Conservation (phyloP, 2,329 filamentous ascomycete genomes). For the Pseudogymnoascus sp. region DNA sequence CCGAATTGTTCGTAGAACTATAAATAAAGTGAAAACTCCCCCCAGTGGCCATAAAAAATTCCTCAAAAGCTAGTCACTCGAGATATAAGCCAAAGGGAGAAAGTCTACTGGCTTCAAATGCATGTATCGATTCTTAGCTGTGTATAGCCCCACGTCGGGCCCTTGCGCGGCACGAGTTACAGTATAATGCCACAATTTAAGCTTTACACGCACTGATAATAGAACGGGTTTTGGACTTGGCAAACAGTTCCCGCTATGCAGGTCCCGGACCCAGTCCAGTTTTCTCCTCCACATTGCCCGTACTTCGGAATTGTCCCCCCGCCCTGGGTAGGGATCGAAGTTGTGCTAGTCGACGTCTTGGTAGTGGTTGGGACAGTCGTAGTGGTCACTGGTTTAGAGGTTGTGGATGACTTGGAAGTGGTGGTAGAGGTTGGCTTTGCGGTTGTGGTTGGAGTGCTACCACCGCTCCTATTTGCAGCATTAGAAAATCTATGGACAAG, state of each 20-base stretch:
- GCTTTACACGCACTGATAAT: slow-evolving; percentile 8
- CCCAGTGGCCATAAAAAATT: neutral
- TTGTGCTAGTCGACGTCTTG: slow-evolving; percentile 5
- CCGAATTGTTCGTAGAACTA: neutral
- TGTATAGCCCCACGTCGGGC: neutral
- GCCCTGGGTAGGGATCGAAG: neutral
- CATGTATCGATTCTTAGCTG: neutral
- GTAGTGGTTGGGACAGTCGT: slow-evolving; percentile 5
- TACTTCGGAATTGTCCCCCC: slow-evolving; percentile 11
- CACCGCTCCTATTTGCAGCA: slow-evolving; percentile 14
- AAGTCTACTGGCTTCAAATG: neutral
- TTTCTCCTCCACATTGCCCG: neutral
- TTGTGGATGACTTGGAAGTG: slow-evolving; percentile 10
- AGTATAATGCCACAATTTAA: neutral
- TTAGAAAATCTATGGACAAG: neutral
- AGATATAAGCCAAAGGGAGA: neutral
- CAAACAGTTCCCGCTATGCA: neutral
- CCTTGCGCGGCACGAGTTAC: neutral
- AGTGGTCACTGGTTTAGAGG: slow-evolving; percentile 9
- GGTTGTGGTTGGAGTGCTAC: slow-evolving; percentile 21
- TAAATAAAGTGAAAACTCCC: neutral
- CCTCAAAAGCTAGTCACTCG: neutral
- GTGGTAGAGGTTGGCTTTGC: slow-evolving; percentile 16
- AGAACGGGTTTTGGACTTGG: neutral
- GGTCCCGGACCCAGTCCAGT: neutral